These are phyloP conservation scores for Chiua virens DNA, from an alignment of 768 basidiomycete genomes.

Conservation along the genomic window DNA sequence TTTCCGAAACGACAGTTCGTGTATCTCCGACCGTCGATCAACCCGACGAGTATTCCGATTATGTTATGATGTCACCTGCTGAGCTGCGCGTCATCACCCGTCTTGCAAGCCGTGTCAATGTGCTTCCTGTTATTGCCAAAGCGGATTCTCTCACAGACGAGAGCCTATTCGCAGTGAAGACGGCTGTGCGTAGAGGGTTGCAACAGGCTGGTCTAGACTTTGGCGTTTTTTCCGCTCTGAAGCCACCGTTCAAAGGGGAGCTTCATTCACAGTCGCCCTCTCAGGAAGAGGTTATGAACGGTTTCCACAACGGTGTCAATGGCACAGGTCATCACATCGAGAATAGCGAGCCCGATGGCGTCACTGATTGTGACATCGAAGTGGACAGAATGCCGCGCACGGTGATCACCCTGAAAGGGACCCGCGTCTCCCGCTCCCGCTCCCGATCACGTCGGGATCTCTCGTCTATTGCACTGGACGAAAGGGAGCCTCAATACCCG, in stretches of 20 bases:
- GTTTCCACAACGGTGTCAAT: slow-evolving; percentile 28
- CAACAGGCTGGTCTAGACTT: slow-evolving; percentile 68
- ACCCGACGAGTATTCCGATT: slow-evolving; percentile 46
- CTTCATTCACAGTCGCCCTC: slow-evolving; percentile 10
- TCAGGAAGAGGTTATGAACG: slow-evolving; percentile 15
- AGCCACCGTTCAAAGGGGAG: slow-evolving; percentile 14
- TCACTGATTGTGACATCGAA: slow-evolving; percentile 44
- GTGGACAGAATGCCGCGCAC: slow-evolving; percentile 64
- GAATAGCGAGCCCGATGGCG: slow-evolving; percentile 20
- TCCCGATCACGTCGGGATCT: slow-evolving; percentile 76
- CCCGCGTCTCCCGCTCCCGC: slow-evolving; percentile 57
- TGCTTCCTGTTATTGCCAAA: slow-evolving; percentile 78
- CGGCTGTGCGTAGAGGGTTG: slow-evolving; percentile 68
- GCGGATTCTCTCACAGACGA: slow-evolving; percentile 85
- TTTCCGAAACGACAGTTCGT: slow-evolving; percentile 68
- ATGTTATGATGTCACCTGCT: slow-evolving; percentile 68
- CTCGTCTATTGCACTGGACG: slow-evolving; percentile 55
- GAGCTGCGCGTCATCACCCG: slow-evolving; percentile 80
- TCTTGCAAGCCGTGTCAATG: slow-evolving; percentile 70
- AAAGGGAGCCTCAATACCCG: slow-evolving; percentile 54
- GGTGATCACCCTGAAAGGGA: slow-evolving; percentile 62
- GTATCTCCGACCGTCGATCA: slow-evolving; percentile 48
- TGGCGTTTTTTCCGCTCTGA: slow-evolving; percentile 66
- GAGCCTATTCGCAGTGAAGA: slow-evolving; percentile 66
- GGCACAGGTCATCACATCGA: slow-evolving; percentile 30